Evolutionary conservation across 176 grass and related monocot genomes (phyloP).

Genomic region (Chloris gayana): DNA sequence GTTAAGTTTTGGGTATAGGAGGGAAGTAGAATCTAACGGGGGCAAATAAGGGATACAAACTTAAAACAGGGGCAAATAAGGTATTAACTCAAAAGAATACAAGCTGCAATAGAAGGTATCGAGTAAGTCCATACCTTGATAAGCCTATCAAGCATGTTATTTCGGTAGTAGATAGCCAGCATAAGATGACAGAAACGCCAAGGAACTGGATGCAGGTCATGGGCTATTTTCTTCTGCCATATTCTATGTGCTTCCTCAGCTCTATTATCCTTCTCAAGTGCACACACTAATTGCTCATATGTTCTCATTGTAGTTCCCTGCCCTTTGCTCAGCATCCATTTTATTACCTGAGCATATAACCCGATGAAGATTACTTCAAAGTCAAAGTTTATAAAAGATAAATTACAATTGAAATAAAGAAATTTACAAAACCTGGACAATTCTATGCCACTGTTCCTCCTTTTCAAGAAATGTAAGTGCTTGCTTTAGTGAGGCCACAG

Average conservation of each 20-base stretch:
- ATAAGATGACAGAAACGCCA: conserved; percentile 85
- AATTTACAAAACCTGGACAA: conserved; percentile 67
- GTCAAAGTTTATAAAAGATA: conserved; percentile 12
- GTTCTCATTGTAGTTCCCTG: conserved; percentile 87
- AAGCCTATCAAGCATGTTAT: conserved; percentile 82
- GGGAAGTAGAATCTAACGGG: too few species aligned
- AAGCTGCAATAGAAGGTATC: conserved; percentile 19
- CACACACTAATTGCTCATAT: conserved; percentile 74
- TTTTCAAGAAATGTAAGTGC: conserved; percentile 79
- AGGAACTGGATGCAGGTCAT: conserved; percentile 75
- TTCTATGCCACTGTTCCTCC: conserved; percentile 89
- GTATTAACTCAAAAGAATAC: conserved; percentile 4
- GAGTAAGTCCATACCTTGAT: conserved; percentile 53
- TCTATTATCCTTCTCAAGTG: conserved; percentile 95
- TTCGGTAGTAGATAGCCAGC: conserved; percentile 87
- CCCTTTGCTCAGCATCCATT: conserved; percentile 97
- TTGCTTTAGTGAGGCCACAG: conserved; percentile 64
- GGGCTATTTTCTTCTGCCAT: conserved; percentile 77
- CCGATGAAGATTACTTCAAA: conserved; percentile 14
- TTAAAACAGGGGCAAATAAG: too few species aligned
- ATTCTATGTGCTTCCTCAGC: conserved; percentile 88
- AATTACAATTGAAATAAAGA: conserved; percentile 28
- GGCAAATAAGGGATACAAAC: too few species aligned
- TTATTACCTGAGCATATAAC: conserved; percentile 60
- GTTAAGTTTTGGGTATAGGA: too few species aligned